Base-by-base conservation (phyloP, 768 basidiomycete species). In the Podaxis carcinomalis region DNA sequence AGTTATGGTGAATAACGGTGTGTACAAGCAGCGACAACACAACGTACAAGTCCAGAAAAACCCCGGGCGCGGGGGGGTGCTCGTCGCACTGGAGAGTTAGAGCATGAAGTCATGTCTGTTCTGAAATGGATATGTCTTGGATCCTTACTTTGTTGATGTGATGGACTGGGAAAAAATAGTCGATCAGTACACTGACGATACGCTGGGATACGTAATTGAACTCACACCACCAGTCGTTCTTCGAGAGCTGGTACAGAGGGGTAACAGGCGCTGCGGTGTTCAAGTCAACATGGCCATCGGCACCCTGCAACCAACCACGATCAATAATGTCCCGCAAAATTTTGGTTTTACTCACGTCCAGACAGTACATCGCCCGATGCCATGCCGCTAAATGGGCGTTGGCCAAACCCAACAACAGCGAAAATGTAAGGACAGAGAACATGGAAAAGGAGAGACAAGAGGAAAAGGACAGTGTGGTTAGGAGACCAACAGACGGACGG, bases 171-270 rank as follows among this genome's bases (percentile, higher is more conserved):
- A 32, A 32, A 50, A 62, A 23, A 57, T 19, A 16, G 25, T 51
- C 14, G 23, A 25, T 61, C 56, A 60, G 51, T 62, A 47, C 59
- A 47, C 27, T 35, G 57, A 37, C 55, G 46, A 40, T 16, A n/a
- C 4, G 25, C 4, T 35, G 9, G 47, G 14, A 32, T 13, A 3
- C 39, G 9, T 2, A 32, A 35, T 21, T 21, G 14, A 16, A 74
- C 75, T 68, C 58, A 80, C 81, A 77, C 80, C 80, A 83, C 76
- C 80, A 83, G 16, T 76, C 67, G 10, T 66, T 69, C 63, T 74
- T 71, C 19, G 70, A 36, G 4, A 80, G 72, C 59, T 78, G 74
- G 62, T 76, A 83, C 51, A 82, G 66, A 7, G 82, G 82, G 1
- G 64, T 69, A 1, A 80, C 78, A 50, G 75, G 71, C 25, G 66